A percentile compares a stretch with the other conserved stretches of the same genome.
phyloP scores from a whole-genome alignment of 768 basidiomycete genomes.

The Erythrobasidium yunnanense region DNA sequence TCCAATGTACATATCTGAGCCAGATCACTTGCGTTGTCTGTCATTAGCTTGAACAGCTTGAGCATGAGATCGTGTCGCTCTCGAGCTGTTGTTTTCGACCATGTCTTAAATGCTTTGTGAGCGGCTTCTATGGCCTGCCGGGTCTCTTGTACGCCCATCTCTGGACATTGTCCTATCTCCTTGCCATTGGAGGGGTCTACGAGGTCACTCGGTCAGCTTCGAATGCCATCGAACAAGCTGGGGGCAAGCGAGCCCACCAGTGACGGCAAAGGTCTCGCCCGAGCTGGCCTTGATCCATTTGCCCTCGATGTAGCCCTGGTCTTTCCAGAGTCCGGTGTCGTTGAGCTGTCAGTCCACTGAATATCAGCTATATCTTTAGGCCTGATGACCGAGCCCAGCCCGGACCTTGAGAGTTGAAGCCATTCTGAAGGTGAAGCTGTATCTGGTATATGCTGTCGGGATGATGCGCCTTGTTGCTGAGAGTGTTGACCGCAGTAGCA shows the following conservation, averaged over 20 bases:
- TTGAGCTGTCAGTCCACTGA: constrained; percentile 46
- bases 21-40: constrained; percentile 74
- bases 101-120: constrained; percentile 63
- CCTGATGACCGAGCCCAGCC: not conserved
- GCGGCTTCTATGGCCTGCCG: constrained; percentile 76
- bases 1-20: constrained; percentile 78
- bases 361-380: not conserved
- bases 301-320: constrained; percentile 68
- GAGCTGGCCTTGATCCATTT: constrained; percentile 78
- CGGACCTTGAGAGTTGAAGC: constrained; percentile 14
- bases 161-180: constrained; percentile 71
- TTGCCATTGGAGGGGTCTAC: constrained; percentile 74
- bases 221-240: not conserved
- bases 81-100: constrained; percentile 80
- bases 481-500: too few species aligned
- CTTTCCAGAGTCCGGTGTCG: constrained; percentile 62
- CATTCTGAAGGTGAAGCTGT: too few species aligned
- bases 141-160: constrained; percentile 76
- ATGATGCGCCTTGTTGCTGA: too few species aligned
- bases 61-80: constrained; percentile 67
- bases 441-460: too few species aligned
- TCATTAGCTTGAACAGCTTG: constrained; percentile 68
- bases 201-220: not conserved
- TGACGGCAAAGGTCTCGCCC: constrained; percentile 63
- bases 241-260: constrained; percentile 50